Evolutionary conservation across 2,329 filamentous ascomycete species (phyloP).

Genomic region (Celoporthe dispersa): DNA sequence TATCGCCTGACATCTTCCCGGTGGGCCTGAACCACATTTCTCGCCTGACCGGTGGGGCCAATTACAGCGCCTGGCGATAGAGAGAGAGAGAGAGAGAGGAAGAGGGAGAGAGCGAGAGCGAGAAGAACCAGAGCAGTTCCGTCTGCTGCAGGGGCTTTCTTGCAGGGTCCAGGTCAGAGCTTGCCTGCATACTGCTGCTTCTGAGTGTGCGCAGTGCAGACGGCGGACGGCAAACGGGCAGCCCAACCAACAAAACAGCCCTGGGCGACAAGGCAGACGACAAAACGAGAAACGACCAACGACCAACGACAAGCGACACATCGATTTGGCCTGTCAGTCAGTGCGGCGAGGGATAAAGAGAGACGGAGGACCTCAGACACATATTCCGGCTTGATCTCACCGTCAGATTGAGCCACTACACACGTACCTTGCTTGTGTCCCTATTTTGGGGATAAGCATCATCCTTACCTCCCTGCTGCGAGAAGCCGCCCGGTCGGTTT

Average conservation of each 20-base stretch:
- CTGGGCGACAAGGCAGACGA: neutral
- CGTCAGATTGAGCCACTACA: neutral
- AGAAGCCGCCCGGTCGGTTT: neutral
- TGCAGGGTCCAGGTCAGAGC: neutral
- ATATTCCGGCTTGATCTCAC: neutral
- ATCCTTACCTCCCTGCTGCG: neutral
- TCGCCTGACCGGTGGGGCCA: conserved; percentile 7
- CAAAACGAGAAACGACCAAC: neutral
- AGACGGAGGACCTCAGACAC: neutral
- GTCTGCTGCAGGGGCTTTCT: neutral
- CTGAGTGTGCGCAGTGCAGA: neutral
- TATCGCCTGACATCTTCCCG: neutral
- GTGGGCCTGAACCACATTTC: conserved; percentile 13
- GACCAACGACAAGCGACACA: neutral
- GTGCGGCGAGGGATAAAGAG: neutral
- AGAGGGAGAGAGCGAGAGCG: neutral
- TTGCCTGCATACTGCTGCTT: neutral
- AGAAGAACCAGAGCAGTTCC: neutral
- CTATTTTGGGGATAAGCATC: conserved; percentile 1
- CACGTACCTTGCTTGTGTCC: neutral
- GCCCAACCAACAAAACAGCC: neutral
- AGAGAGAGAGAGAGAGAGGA: neutral
- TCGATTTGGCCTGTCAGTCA: neutral
- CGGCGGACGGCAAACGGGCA: neutral
- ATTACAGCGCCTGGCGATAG: neutral